Base-by-base conservation (phyloP, 108 stramenopile genomes). In the Chaetoceros tenuissimus region DNA sequence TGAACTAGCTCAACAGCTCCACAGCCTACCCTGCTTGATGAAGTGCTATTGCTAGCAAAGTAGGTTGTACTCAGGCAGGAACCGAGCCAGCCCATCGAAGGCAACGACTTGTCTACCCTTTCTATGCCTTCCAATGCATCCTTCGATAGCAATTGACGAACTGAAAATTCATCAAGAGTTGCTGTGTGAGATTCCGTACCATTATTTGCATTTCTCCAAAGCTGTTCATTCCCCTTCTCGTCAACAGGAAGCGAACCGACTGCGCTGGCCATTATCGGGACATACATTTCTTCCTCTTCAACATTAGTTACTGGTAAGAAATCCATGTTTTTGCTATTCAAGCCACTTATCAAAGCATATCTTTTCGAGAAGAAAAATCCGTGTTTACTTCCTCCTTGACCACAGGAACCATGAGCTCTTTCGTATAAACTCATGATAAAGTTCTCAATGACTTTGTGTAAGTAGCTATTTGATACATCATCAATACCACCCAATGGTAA, bases 161-260 rank as follows among this genome's bases (percentile, higher is more conserved):
- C 44, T 19, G 75, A 59, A 59, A 81, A 85, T 59, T 92, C 91
- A 52, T 92, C 91, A 43, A 82, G 72, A 2, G 84, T 62, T 3
- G 81, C 77, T 21, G 91, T 88, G 62, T 89, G 91, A 0, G 85
- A 86, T 68, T 92, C 91, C 8, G 91, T 85, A 17, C 91, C 91
- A 67, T 92, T 92, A 28, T 65, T 73, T n/a, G 77, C 72, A 21
- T 84, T 81, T 51, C 91, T 79, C 85, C 84, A 88, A 13, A 92
- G 71, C 31, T 88, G 82, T 47, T 85, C 87, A 45, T 86, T 92
- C 40, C 82, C 83, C n/a, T 79, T 67, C 51, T 91, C 89, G 57
- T 63, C 78, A 46, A 78, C 68, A 7, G 82, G 82, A 45, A 81
- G 60, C 3, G 81, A 68, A 24, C 78, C 80, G 43, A 78, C 63